phyloP scores from a whole-genome alignment of 2,329 filamentous ascomycete genomes.

The Anisogramma anomala region DNA sequence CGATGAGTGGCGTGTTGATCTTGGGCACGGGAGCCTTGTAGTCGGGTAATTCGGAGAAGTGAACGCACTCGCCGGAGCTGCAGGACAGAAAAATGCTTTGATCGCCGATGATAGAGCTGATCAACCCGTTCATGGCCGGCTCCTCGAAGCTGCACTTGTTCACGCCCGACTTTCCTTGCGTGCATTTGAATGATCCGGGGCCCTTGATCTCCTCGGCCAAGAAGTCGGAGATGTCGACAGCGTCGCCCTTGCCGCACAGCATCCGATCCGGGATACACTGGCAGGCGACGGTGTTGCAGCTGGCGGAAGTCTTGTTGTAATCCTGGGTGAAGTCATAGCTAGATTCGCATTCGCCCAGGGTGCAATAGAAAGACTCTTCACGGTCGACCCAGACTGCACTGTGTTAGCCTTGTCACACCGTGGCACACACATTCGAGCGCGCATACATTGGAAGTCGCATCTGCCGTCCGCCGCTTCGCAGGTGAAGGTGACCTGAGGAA shows the following conservation, averaged over 20 bases:
- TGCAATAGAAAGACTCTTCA: constrained; percentile 91
- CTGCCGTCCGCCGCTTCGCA: constrained; percentile 63
- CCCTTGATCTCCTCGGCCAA: constrained; percentile 72
- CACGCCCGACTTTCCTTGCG: constrained; percentile 48
- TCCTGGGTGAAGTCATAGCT: constrained; percentile 54
- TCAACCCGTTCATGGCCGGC: constrained; percentile 83
- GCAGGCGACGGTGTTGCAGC: constrained; percentile 75
- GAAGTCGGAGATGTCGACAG: constrained; percentile 86
- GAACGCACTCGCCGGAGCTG: constrained; percentile 79
- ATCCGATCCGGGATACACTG: constrained; percentile 83
- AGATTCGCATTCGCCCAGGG: constrained; percentile 69
- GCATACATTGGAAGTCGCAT: constrained; percentile 88
- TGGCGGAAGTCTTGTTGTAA: constrained; percentile 73
- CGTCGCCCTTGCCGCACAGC: constrained; percentile 84
- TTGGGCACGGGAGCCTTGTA: constrained; percentile 80
- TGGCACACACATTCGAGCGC: constrained; percentile 22
- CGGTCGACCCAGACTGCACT: constrained; percentile 84
- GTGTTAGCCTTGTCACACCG: constrained; percentile 1
- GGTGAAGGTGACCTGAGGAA: constrained; percentile 88
- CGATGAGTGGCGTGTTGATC: constrained; percentile 95
- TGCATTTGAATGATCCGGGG: constrained; percentile 72
- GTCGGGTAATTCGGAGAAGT: constrained; percentile 84
- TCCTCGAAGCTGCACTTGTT: constrained; percentile 76
- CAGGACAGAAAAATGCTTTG: constrained; percentile 76
- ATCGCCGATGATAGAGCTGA: constrained; percentile 81